These are phyloP conservation scores for Mycena amicta DNA, from an alignment of 768 basidiomycete genomes.

Conservation along the genomic window DNA sequence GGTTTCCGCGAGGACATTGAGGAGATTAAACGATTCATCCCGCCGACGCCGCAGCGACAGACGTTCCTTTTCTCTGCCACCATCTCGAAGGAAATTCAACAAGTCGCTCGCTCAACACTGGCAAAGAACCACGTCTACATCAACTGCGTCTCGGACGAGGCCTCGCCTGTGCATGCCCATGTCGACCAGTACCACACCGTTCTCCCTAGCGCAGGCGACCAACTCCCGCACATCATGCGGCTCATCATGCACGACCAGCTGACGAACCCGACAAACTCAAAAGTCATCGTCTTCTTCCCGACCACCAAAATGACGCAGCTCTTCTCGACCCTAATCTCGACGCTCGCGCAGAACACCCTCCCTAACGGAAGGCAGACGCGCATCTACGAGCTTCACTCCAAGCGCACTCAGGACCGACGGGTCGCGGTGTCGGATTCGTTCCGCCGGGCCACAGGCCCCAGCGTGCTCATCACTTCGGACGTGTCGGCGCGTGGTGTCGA, in stretches of 20 bases:
- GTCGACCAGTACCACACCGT: conserved; percentile 85
- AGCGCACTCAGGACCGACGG: conserved; percentile 61
- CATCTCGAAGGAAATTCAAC: conserved; percentile 68
- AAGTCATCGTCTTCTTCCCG: conserved; percentile 80
- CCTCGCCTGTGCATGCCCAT: conserved; percentile 68
- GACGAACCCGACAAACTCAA: conserved; percentile 61
- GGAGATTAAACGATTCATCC: conserved; percentile 66
- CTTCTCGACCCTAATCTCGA: conserved; percentile 61
- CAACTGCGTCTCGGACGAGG: conserved; percentile 65
- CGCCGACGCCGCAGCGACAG: conserved; percentile 67
- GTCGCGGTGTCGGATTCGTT: conserved; percentile 61
- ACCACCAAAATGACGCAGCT: conserved; percentile 87
- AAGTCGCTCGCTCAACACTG: conserved; percentile 66
- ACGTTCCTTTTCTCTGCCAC: conserved; percentile 94
- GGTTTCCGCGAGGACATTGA: conserved; percentile 89
- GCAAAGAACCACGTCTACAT: conserved; percentile 67
- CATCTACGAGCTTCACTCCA: conserved; percentile 84
- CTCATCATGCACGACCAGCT: conserved; percentile 91
- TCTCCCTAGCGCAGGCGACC: conserved; percentile 63
- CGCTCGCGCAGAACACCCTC: conserved; percentile 45
- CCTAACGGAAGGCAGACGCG: conserved; percentile 54
- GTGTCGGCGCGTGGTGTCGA: conserved; percentile 89
- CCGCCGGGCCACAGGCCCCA: conserved; percentile 55
- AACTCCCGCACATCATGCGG: conserved; percentile 77
- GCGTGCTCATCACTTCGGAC: conserved; percentile 82